Evolutionary conservation across 768 basidiomycete species (phyloP).

Genomic region (Clavulina sp.): DNA sequence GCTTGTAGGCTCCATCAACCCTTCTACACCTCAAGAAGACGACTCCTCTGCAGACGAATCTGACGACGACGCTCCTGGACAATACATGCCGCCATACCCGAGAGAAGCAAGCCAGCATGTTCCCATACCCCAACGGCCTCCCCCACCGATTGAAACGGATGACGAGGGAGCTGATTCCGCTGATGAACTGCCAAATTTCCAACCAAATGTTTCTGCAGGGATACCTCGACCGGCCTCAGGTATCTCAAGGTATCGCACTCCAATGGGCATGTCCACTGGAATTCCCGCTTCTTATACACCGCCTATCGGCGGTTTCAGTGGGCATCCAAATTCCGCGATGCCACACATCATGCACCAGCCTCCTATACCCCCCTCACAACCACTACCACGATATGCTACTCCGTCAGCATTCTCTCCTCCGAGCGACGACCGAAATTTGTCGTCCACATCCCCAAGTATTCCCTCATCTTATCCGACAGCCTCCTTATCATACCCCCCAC

Average conservation of each 20-base stretch:
- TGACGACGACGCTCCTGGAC: not conserved
- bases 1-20: not conserved
- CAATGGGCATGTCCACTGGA: not conserved
- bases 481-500: slow-evolving; percentile 1
- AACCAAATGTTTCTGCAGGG: not conserved
- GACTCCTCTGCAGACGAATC: not conserved
- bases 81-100: not conserved
- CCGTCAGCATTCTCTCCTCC: slow-evolving; percentile 41
- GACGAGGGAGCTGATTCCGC: not conserved
- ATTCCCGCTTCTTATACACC: slow-evolving; percentile 6
- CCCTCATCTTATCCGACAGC: slow-evolving; percentile 1
- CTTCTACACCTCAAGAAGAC: not conserved
- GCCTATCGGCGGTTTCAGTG: not conserved
- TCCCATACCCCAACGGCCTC: not conserved
- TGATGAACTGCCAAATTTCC: slow-evolving; percentile 7
- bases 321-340: slow-evolving; percentile 55
- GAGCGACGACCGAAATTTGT: not conserved
- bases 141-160: not conserved
- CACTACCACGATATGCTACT: slow-evolving; percentile 50
- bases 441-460: not conserved
- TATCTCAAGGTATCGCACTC: not conserved
- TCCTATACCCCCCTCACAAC: slow-evolving; percentile 45
- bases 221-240: not conserved
- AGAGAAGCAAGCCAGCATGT: not conserved
- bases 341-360: slow-evolving; percentile 36